A percentile compares a stretch with the other conserved stretches of the same genome.
These are phyloP conservation scores for Coffea humblotiana DNA, from an alignment of 305 asterid species.

Conservation along the genomic window DNA sequence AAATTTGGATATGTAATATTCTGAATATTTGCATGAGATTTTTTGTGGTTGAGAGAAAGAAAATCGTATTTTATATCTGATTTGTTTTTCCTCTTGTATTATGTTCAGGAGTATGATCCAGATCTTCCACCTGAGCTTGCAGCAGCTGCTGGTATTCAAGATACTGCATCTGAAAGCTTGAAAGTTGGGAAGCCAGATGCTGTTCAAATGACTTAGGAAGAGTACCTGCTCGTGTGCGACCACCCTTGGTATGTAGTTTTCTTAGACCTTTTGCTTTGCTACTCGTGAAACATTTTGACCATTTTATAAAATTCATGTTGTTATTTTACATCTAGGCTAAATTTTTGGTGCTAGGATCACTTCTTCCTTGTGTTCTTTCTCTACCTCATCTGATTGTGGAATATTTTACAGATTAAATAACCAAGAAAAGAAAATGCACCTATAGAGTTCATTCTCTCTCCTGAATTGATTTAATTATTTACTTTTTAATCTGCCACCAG, in stretches of 20 bases:
- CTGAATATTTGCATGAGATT: not conserved
- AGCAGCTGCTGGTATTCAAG: slow-evolving; percentile 83
- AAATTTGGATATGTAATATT: slow-evolving; percentile 6
- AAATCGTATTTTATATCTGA: not conserved
- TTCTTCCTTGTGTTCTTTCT: not conserved
- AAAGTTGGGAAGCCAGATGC: slow-evolving; percentile 54
- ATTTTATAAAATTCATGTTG: not conserved
- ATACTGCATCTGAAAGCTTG: slow-evolving; percentile 51
- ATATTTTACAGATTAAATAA: not conserved
- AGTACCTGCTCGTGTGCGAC: slow-evolving; percentile 51
- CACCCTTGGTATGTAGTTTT: slow-evolving; percentile 53
- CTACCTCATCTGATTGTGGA: not conserved
- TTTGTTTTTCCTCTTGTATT: slow-evolving; percentile 6
- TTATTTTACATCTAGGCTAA: not conserved
- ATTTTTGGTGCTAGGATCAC: not conserved
- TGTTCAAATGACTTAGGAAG: slow-evolving; percentile 57
- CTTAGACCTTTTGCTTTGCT: not conserved
- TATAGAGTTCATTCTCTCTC: not conserved
- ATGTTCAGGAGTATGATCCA: slow-evolving; percentile 82
- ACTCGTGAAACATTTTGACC: not conserved
- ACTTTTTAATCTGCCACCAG: slow-evolving; percentile 40
- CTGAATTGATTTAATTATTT: slow-evolving; percentile 23
- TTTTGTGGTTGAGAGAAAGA: not conserved
- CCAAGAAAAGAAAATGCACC: not conserved
- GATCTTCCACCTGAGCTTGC: slow-evolving; percentile 99